Conservation (phyloP, 441 rosid genomes). For the Adansonia grandidieri region DNA sequence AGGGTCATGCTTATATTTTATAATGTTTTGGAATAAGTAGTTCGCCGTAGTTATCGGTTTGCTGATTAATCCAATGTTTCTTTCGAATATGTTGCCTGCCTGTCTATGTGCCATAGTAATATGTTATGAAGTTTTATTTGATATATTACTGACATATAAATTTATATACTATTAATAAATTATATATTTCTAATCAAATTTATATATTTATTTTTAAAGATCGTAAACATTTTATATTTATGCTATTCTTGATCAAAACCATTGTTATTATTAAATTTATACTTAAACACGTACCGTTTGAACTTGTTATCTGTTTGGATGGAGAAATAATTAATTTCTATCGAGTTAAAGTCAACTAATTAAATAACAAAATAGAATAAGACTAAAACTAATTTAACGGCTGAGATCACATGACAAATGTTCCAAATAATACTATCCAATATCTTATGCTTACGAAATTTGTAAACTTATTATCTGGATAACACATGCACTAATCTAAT, state of each 20-base stretch:
- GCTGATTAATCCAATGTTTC: neutral
- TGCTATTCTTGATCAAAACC: too few relatives aligned
- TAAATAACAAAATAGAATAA: neutral
- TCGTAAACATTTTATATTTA: too few relatives aligned
- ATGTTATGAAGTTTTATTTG: too few relatives aligned
- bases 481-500: neutral
- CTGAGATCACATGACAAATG: conserved; percentile 9
- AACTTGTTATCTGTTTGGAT: neutral
- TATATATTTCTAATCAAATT: too few relatives aligned
- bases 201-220: too few relatives aligned
- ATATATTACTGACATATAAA: too few relatives aligned
- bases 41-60: conserved; percentile 11
- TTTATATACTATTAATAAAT: too few relatives aligned
- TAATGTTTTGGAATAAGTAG: conserved; percentile 20
- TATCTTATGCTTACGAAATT: neutral
- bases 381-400: neutral
- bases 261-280: neutral
- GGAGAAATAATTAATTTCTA: neutral
- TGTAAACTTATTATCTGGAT: neutral
- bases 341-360: conserved; percentile 19
- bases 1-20: conserved; percentile 15
- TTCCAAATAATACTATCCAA: neutral
- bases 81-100: neutral
- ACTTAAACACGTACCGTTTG: neutral
- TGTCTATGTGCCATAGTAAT: neutral